A percentile compares a stretch with the other conserved stretches of the same genome.
Conservation (phyloP, 2,329 filamentous ascomycete species). For the Zymoseptoria brevis region DNA sequence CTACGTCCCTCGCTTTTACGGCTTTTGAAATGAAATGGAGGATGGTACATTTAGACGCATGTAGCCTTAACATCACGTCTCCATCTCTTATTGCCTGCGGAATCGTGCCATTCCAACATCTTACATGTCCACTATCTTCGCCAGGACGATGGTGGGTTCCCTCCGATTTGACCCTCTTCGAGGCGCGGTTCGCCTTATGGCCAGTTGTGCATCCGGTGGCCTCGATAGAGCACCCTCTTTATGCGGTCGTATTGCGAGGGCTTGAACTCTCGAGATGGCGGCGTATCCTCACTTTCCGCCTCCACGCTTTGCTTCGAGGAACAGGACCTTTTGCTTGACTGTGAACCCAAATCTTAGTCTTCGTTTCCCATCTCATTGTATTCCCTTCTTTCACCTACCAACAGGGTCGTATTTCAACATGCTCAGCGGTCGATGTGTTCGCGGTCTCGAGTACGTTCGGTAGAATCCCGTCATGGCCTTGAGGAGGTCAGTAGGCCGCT, state of each 20-base stretch:
- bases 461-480: slow-evolving; percentile 91
- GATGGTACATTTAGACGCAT: not conserved
- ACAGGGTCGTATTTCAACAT: slow-evolving; percentile 99
- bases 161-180: not conserved
- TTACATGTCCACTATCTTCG: not conserved
- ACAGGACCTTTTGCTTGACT: slow-evolving; percentile 94
- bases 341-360: slow-evolving; percentile 1
- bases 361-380: not conserved
- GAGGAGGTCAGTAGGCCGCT: not conserved
- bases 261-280: not conserved
- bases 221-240: not conserved
- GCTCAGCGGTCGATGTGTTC: slow-evolving; percentile 74
- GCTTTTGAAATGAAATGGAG: not conserved
- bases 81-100: not conserved
- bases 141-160: not conserved
- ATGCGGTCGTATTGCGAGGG: not conserved
- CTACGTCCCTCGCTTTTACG: not conserved
- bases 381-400: slow-evolving; percentile 48
- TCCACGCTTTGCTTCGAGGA: slow-evolving; percentile 78
- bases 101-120: not conserved
- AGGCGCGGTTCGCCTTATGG: not conserved
- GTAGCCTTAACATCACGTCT: not conserved
- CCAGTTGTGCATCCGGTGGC: not conserved
- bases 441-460: slow-evolving; percentile 79
- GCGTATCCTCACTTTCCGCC: slow-evolving; percentile 40